Evolutionary conservation across 2,329 filamentous ascomycete species (phyloP).

Genomic region (Coniochaeta prunicola): DNA sequence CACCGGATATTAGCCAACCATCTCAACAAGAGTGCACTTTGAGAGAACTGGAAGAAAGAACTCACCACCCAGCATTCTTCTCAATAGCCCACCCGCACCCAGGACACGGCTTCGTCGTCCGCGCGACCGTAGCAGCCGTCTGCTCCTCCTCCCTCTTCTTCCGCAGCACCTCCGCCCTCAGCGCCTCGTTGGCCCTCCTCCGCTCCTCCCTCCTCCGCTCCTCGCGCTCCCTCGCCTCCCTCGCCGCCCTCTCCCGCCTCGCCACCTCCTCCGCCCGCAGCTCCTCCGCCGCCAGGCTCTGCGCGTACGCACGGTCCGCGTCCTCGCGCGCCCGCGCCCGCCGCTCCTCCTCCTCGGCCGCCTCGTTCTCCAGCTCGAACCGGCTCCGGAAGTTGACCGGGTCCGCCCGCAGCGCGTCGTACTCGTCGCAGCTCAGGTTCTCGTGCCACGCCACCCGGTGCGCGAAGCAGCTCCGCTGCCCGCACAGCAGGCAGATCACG

Average conservation of each 20-base stretch:
- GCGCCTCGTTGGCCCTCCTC: constrained; percentile 13
- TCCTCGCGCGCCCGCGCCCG: not conserved
- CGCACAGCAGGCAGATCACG: constrained; percentile 18
- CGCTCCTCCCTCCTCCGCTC: constrained; percentile 6
- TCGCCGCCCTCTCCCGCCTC: constrained; percentile 10
- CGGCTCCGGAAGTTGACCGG: constrained; percentile 22
- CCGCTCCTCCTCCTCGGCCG: constrained; percentile 19
- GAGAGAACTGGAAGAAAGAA: constrained; percentile 3
- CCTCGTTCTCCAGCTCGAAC: constrained; percentile 32
- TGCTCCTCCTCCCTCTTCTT: constrained; percentile 27
- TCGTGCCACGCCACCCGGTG: constrained; percentile 35
- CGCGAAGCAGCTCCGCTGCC: constrained; percentile 32
- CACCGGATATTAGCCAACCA: constrained; percentile 12
- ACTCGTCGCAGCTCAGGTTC: constrained; percentile 33
- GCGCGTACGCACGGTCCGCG: not conserved
- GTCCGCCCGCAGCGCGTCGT: constrained; percentile 28
- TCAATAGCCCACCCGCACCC: constrained; percentile 29
- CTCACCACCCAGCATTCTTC: constrained; percentile 34
- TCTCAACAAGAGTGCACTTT: not conserved
- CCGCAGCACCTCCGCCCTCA: constrained; percentile 4
- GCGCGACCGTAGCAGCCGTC: constrained; percentile 19
- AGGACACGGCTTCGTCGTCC: constrained; percentile 29
- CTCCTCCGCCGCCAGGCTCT: not conserved
- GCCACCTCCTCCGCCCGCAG: constrained; percentile 9
- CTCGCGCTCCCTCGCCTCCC: constrained; percentile 5